Percentiles rank a stretch among this genome's conserved stretches.
Conservation (phyloP, 192 early-diverging fungal species). For the Coemansia sp. region DNA sequence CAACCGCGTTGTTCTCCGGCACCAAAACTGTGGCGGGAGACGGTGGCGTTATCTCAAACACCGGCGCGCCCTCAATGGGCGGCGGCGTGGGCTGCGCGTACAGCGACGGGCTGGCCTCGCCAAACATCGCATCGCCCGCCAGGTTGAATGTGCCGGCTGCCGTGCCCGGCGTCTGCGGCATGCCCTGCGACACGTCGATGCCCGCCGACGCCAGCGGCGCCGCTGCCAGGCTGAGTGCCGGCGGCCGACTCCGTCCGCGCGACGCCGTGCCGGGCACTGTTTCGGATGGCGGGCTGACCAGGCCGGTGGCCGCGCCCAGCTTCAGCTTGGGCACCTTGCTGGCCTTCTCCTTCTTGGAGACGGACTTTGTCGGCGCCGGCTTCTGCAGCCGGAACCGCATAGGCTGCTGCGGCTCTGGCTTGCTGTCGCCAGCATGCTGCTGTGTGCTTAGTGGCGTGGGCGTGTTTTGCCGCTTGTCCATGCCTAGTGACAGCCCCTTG, state of each 20-base stretch:
- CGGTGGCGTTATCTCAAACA: constrained; percentile 45
- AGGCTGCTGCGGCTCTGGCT: not conserved
- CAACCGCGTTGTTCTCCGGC: not conserved
- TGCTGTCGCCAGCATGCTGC: not conserved
- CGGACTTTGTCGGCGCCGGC: constrained; percentile 22
- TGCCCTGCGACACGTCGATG: constrained; percentile 21
- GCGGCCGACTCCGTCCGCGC: constrained; percentile 14
- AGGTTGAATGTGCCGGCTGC: constrained; percentile 1
- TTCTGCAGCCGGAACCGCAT: constrained; percentile 40
- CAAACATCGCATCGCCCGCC: constrained; percentile 9
- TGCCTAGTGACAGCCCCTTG: constrained; percentile 33
- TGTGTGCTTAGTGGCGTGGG: constrained; percentile 3
- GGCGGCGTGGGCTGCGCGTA: constrained; percentile 32
- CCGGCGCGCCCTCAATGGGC: constrained; percentile 27
- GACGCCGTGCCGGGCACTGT: constrained; percentile 4
- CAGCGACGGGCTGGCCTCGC: constrained; percentile 45
- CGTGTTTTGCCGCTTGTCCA: not conserved
- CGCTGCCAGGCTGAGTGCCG: constrained; percentile 25
- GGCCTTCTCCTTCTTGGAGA: constrained; percentile 2
- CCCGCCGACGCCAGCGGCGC: constrained; percentile 14
- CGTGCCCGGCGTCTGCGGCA: constrained; percentile 31
- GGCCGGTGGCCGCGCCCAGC: constrained; percentile 24
- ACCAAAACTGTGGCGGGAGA: constrained; percentile 18
- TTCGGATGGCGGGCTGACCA: constrained; percentile 38
- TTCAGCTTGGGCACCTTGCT: constrained; percentile 31